These are phyloP conservation scores for Lepraria neglecta DNA, from an alignment of 495 filamentous ascomycete species.

Conservation along the genomic window DNA sequence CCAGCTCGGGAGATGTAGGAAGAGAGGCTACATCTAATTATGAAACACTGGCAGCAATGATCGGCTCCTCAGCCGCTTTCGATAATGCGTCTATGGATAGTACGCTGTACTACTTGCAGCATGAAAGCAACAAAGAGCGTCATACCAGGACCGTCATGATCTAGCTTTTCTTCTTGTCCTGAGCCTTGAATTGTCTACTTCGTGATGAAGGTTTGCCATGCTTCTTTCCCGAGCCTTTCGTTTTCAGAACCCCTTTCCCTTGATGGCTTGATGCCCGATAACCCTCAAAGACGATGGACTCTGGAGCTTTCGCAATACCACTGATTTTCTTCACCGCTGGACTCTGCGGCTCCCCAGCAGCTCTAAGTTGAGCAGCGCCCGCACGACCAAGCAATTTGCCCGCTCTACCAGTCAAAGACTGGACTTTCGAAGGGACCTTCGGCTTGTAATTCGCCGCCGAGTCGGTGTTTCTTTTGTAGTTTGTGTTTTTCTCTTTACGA, in stretches of 20 bases:
- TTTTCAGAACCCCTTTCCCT: slow-evolving; percentile 55
- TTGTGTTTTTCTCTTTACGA: slow-evolving; percentile 30
- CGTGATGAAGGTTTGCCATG: slow-evolving; percentile 48
- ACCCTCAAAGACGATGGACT: slow-evolving; percentile 83
- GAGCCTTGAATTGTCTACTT: slow-evolving; percentile 58
- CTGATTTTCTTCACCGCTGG: slow-evolving; percentile 25
- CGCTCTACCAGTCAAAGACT: slow-evolving; percentile 72
- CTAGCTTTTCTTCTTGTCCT: slow-evolving; percentile 42
- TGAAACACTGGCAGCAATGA: neutral
- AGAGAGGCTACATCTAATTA: slow-evolving; percentile 4
- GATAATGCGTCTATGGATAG: neutral
- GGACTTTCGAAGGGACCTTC: slow-evolving; percentile 58
- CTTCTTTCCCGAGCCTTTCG: slow-evolving; percentile 51
- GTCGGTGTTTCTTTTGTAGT: slow-evolving; percentile 24
- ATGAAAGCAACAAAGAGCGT: neutral
- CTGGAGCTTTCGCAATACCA: slow-evolving; percentile 46
- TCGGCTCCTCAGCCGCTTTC: neutral
- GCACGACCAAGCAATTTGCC: slow-evolving; percentile 75
- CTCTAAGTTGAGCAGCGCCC: slow-evolving; percentile 60
- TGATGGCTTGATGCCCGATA: slow-evolving; percentile 66
- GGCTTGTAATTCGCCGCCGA: slow-evolving; percentile 47
- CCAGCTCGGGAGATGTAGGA: neutral
- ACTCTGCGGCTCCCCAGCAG: slow-evolving; percentile 31
- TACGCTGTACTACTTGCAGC: neutral
- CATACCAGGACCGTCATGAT: neutral